A percentile compares a stretch with the other conserved stretches of the same genome.
Evolutionary conservation across 2,329 filamentous ascomycete species (phyloP).

Genomic region (Arachnopeziza araneosa): DNA sequence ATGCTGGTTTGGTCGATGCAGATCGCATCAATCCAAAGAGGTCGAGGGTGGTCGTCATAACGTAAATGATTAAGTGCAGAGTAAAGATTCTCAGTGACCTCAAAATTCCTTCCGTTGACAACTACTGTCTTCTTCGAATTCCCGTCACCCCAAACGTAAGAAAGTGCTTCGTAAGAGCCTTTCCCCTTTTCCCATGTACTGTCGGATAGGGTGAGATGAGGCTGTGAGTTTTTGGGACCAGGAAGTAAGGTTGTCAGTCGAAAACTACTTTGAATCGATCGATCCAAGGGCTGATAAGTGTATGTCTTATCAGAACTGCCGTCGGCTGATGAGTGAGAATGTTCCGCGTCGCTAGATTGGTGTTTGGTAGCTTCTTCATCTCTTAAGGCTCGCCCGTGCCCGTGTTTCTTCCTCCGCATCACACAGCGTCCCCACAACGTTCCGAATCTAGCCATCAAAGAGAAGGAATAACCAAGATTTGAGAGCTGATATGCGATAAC

Average conservation of each 20-base stretch:
- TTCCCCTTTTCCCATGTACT: not conserved
- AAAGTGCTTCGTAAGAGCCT: not conserved
- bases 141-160: slow-evolving; percentile 3
- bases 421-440: too few relatives aligned
- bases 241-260: not conserved
- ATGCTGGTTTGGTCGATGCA: slow-evolving; percentile 29
- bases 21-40: slow-evolving; percentile 5
- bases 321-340: too few relatives aligned
- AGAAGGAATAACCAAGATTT: too few relatives aligned
- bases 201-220: not conserved
- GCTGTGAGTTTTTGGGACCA: not conserved
- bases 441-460: too few relatives aligned
- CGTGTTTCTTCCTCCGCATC: too few relatives aligned
- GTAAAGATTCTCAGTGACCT: slow-evolving; percentile 4
- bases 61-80: slow-evolving; percentile 2
- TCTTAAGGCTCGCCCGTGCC: too few relatives aligned
- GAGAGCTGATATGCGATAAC: too few relatives aligned
- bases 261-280: not conserved
- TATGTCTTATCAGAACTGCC: too few relatives aligned
- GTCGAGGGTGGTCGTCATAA: not conserved
- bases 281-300: too few relatives aligned
- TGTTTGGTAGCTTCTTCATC: too few relatives aligned
- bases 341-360: too few relatives aligned
- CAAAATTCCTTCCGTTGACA: not conserved
- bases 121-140: not conserved